A percentile compares a stretch with the other conserved stretches of the same genome.
phyloP scores from a whole-genome alignment of 176 grass and related monocot genomes.

The Zoysia pacifica region DNA sequence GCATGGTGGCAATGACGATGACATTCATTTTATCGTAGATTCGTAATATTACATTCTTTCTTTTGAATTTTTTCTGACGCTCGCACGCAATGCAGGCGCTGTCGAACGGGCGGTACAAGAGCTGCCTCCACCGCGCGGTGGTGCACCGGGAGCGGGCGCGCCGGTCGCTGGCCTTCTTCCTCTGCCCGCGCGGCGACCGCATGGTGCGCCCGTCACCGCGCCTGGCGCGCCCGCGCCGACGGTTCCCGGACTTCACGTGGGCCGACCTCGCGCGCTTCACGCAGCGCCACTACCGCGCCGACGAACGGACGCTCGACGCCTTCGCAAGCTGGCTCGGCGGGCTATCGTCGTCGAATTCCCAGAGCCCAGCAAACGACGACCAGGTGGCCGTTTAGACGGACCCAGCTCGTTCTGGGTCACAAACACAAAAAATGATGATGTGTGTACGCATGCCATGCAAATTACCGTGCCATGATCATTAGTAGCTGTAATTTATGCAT shows the following conservation, averaged over 20 bases:
- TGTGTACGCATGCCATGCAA: not conserved
- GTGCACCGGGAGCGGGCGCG: slow-evolving; percentile 68
- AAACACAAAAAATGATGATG: not conserved
- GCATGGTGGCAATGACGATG: not conserved
- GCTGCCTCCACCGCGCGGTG: slow-evolving; percentile 84
- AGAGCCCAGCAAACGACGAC: not conserved
- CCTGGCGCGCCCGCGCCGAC: not conserved
- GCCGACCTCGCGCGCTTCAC: slow-evolving; percentile 67
- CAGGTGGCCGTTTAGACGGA: not conserved
- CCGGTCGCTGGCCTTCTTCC: slow-evolving; percentile 80
- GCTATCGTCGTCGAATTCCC: not conserved
- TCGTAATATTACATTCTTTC: too few species aligned
- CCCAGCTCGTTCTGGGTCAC: not conserved
- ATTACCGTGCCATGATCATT: not conserved
- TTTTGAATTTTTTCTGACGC: too few species aligned
- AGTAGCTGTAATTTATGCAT: not conserved
- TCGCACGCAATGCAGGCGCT: slow-evolving; percentile 50
- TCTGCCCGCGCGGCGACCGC: slow-evolving; percentile 68
- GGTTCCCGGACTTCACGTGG: slow-evolving; percentile 94
- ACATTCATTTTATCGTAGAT: too few species aligned
- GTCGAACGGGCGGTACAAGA: slow-evolving; percentile 86
- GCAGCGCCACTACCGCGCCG: slow-evolving; percentile 71
- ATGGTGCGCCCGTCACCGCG: slow-evolving; percentile 56
- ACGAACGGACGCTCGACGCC: slow-evolving; percentile 61
- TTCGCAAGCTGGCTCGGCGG: slow-evolving; percentile 58